phyloP scores from a whole-genome alignment of 2,329 filamentous ascomycete genomes.

The Ceratocystis destructans region DNA sequence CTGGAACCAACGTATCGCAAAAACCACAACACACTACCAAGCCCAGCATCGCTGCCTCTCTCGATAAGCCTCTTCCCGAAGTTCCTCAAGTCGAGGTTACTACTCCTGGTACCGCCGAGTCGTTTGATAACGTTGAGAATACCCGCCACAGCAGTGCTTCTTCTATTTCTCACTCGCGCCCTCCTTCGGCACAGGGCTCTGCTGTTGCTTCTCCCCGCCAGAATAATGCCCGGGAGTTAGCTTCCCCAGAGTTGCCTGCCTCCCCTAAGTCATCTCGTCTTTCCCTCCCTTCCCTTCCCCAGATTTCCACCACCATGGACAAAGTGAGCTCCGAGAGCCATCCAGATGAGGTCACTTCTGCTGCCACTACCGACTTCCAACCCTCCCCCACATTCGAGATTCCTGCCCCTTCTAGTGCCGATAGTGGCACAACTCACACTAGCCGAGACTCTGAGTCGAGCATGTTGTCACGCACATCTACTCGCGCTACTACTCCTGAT shows the following conservation, averaged over 20 bases:
- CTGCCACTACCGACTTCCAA: conserved; percentile 32
- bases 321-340: conserved; percentile 36
- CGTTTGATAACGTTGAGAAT: conserved; percentile 1
- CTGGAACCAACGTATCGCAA: not conserved
- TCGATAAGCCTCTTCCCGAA: conserved; percentile 56
- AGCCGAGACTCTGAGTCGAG: conserved; percentile 74
- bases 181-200: conserved; percentile 33
- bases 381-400: conserved; percentile 49
- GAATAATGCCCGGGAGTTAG: not conserved
- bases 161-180: conserved; percentile 24
- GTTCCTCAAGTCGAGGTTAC: conserved; percentile 38
- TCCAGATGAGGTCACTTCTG: conserved; percentile 14
- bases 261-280: conserved; percentile 30
- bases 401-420: conserved; percentile 60
- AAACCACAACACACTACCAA: conserved; percentile 26
- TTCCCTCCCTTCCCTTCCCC: conserved; percentile 42
- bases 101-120: conserved; percentile 29
- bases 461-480: conserved; percentile 67
- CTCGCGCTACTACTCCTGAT: conserved; percentile 78
- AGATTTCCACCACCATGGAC: conserved; percentile 40
- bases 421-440: conserved; percentile 63
- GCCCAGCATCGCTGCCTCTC: conserved; percentile 30
- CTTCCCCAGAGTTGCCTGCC: conserved; percentile 3
- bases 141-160: not conserved
- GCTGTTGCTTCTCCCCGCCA: conserved; percentile 18